These are phyloP conservation scores for Phytopythium delawarense DNA, from an alignment of 352 stramenopile species.

Conservation along the genomic window DNA sequence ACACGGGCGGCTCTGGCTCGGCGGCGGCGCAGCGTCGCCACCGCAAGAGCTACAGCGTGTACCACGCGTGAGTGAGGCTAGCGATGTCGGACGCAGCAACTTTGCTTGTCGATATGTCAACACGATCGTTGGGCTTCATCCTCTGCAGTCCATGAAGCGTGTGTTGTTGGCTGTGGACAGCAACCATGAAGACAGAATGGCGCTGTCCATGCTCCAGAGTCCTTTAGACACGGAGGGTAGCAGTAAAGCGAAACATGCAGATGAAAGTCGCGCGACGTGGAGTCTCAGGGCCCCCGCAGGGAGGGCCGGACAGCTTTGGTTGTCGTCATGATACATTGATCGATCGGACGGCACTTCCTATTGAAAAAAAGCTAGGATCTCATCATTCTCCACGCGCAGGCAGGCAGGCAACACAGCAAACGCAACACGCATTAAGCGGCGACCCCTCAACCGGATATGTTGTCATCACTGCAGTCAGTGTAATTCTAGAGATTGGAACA, in stretches of 20 bases:
- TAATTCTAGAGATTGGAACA: slow-evolving; percentile 64
- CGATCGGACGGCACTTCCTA: slow-evolving; percentile 70
- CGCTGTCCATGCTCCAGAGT: too few relatives aligned
- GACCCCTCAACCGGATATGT: slow-evolving; percentile 48
- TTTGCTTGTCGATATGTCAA: too few relatives aligned
- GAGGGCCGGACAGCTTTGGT: slow-evolving; percentile 32
- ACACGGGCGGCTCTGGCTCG: neutral
- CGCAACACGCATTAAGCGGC: neutral
- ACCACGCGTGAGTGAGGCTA: neutral
- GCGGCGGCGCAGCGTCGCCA: neutral
- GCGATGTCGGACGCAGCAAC: too few relatives aligned
- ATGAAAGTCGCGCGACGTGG: slow-evolving; percentile 10
- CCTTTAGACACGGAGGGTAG: too few relatives aligned
- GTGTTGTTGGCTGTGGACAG: too few relatives aligned
- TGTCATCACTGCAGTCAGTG: slow-evolving; percentile 60
- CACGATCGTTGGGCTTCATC: too few relatives aligned
- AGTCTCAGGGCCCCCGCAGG: slow-evolving; percentile 41
- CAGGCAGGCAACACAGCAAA: neutral
- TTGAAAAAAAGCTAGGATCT: slow-evolving; percentile 56
- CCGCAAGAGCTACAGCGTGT: neutral
- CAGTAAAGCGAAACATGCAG: too few relatives aligned
- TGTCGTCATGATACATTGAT: slow-evolving; percentile 60
- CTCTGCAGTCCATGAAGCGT: too few relatives aligned
- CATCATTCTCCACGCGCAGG: slow-evolving; percentile 42
- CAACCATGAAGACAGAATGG: too few relatives aligned